Evolutionary conservation across 2,329 filamentous ascomycete genomes (phyloP).

Genomic region (Xylaria hypoxylon): DNA sequence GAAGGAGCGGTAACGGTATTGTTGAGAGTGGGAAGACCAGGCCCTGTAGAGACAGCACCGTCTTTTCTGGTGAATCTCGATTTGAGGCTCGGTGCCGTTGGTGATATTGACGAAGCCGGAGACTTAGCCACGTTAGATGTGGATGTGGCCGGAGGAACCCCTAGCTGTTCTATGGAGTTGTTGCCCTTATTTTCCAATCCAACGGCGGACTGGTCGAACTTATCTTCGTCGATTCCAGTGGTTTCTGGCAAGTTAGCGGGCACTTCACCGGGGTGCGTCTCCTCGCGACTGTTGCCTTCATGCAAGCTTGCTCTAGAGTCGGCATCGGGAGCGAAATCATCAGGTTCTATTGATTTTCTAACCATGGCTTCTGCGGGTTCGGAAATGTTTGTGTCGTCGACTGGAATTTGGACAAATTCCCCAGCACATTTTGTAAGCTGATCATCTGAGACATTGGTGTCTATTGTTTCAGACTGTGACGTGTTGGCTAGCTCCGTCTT

Average conservation of each 20-base stretch:
- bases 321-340: slow-evolving; percentile 25
- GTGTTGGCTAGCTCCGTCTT: slow-evolving; percentile 30
- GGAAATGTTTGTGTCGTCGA: slow-evolving; percentile 31
- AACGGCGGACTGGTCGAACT: slow-evolving; percentile 7
- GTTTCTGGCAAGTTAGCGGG: slow-evolving; percentile 12
- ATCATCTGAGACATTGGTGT: slow-evolving; percentile 40
- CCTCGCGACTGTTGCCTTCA: slow-evolving; percentile 11
- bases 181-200: slow-evolving; percentile 36
- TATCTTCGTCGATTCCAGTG: slow-evolving; percentile 13
- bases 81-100: slow-evolving; percentile 52
- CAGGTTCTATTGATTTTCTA: slow-evolving; percentile 39
- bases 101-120: slow-evolving; percentile 41
- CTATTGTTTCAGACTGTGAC: slow-evolving; percentile 37
- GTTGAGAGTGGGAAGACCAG: slow-evolving; percentile 36
- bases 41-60: slow-evolving; percentile 45
- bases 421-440: slow-evolving; percentile 32
- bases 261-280: slow-evolving; percentile 3
- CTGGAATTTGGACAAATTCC: slow-evolving; percentile 46
- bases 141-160: slow-evolving; percentile 47
- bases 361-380: slow-evolving; percentile 36
- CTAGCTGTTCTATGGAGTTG: slow-evolving; percentile 42
- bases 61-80: slow-evolving; percentile 60
- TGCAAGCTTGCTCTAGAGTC: slow-evolving; percentile 6
- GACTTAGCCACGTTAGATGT: slow-evolving; percentile 45
- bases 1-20: slow-evolving; percentile 16